These are phyloP conservation scores for Teratosphaeriaceae sp. DNA, from an alignment of 2,329 filamentous ascomycete species.

Conservation along the genomic window DNA sequence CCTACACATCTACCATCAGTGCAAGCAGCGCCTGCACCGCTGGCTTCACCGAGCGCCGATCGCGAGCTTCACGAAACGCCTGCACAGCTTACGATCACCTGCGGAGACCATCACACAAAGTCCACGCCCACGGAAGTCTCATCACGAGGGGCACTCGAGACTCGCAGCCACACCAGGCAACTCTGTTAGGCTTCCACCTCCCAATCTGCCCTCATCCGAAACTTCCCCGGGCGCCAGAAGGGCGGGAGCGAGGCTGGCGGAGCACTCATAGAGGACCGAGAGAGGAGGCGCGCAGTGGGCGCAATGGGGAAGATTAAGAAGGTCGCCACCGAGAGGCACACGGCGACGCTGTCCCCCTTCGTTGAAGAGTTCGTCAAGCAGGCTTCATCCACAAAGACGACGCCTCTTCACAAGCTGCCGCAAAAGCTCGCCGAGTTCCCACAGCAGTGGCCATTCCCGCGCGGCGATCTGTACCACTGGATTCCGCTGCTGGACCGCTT, in stretches of 20 bases:
- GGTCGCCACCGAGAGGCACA: constrained; percentile 47
- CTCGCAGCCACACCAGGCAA: neutral
- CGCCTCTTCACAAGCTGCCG: constrained; percentile 72
- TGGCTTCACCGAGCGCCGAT: neutral
- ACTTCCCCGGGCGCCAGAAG: neutral
- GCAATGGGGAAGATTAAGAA: constrained; percentile 51
- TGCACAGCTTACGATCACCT: neutral
- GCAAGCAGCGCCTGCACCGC: constrained; percentile 5
- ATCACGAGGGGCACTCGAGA: neutral
- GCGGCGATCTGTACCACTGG: constrained; percentile 97
- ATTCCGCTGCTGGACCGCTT: constrained; percentile 91
- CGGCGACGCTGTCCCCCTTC: constrained; percentile 68
- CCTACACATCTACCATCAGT: neutral
- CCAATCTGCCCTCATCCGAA: no score
- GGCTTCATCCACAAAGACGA: constrained; percentile 57
- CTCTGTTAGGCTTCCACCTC: neutral
- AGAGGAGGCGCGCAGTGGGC: constrained; percentile 7
- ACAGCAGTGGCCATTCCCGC: constrained; percentile 86
- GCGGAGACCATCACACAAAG: neutral
- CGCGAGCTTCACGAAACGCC: neutral
- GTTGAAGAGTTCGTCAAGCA: constrained; percentile 52
- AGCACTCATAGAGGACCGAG: neutral
- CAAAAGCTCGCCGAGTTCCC: constrained; percentile 73
- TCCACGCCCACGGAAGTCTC: neutral
- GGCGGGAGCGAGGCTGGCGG: constrained; percentile 1